Evolutionary conservation across 73 alveolate genomes (phyloP).

Genomic region (Durusdinium trenchii): DNA sequence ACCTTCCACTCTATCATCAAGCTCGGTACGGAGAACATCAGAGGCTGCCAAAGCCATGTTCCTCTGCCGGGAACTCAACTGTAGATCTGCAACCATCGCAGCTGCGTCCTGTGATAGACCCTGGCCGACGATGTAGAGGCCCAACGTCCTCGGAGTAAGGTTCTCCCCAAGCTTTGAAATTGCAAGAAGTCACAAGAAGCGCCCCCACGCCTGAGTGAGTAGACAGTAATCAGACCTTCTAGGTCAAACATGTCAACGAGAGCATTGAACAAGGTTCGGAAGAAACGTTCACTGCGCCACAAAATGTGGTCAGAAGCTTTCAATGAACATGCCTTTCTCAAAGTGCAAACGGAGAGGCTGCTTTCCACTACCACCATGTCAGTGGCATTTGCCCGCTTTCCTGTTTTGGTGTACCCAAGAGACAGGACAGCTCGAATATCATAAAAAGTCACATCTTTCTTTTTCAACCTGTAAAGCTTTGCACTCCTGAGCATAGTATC

Average conservation of each 20-base stretch:
- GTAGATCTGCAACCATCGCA: neutral
- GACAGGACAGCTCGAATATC: neutral
- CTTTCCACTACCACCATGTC: constrained; percentile 31
- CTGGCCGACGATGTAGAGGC: neutral
- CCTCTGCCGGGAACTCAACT: no score
- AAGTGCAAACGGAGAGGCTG: neutral
- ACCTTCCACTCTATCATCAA: no score
- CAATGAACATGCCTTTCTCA: neutral
- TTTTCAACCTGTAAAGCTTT: neutral
- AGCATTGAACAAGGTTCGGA: neutral
- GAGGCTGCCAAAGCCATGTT: no score
- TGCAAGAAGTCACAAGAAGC: neutral
- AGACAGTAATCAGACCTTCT: neutral
- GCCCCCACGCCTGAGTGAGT: neutral
- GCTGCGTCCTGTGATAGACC: neutral
- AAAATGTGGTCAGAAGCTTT: neutral
- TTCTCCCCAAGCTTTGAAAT: neutral
- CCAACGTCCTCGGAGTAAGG: neutral
- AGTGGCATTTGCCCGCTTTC: neutral
- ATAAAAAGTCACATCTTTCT: neutral
- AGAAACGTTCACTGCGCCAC: neutral
- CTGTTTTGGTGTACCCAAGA: neutral
- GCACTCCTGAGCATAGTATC: constrained; percentile 28
- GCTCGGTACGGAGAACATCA: no score
- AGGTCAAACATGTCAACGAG: neutral